Percentiles rank a stretch among this genome's conserved stretches.
Conservation (phyloP, 495 filamentous ascomycete genomes). For the Tuber umbilicatum region DNA sequence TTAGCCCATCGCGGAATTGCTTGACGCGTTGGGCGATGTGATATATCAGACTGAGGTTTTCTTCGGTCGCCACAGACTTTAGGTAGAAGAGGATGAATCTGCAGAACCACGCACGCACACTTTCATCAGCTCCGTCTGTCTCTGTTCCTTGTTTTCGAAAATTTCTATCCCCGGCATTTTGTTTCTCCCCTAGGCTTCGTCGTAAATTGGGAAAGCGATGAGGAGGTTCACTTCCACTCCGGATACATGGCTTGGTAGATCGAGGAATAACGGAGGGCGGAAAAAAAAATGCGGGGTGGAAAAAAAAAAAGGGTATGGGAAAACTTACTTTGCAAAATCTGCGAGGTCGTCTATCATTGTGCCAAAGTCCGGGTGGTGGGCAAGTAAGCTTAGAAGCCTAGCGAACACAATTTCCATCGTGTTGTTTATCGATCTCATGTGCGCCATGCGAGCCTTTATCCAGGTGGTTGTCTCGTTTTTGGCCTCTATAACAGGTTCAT, state of each 20-base stretch:
- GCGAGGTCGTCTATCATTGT: slow-evolving; percentile 60
- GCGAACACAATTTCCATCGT: slow-evolving; percentile 77
- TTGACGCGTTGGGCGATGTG: slow-evolving; percentile 91
- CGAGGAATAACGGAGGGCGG: not conserved
- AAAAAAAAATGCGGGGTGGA: slow-evolving; percentile 12
- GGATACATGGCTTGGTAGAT: not conserved
- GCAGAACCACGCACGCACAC: slow-evolving; percentile 41
- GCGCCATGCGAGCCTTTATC: slow-evolving; percentile 67
- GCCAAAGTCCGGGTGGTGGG: slow-evolving; percentile 90
- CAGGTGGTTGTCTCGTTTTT: slow-evolving; percentile 72
- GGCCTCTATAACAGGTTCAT: slow-evolving; percentile 66
- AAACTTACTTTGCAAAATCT: slow-evolving; percentile 58
- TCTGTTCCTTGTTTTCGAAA: slow-evolving; percentile 35
- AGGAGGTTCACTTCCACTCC: not conserved
- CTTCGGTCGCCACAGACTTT: slow-evolving; percentile 68
- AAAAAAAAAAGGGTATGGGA: slow-evolving; percentile 9
- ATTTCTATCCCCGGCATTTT: slow-evolving; percentile 12
- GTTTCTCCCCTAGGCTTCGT: not conserved
- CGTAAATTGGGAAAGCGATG: not conserved
- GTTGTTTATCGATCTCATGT: slow-evolving; percentile 46
- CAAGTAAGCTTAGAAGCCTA: slow-evolving; percentile 76
- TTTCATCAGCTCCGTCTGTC: slow-evolving; percentile 42
- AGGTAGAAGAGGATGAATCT: slow-evolving; percentile 86
- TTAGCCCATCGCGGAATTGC: slow-evolving; percentile 73
- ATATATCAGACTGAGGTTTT: slow-evolving; percentile 82